Percentiles rank a stretch among this genome's conserved stretches.
Conservation (phyloP, 2,329 filamentous ascomycete species). For the Hymenoscyphus repandus region DNA sequence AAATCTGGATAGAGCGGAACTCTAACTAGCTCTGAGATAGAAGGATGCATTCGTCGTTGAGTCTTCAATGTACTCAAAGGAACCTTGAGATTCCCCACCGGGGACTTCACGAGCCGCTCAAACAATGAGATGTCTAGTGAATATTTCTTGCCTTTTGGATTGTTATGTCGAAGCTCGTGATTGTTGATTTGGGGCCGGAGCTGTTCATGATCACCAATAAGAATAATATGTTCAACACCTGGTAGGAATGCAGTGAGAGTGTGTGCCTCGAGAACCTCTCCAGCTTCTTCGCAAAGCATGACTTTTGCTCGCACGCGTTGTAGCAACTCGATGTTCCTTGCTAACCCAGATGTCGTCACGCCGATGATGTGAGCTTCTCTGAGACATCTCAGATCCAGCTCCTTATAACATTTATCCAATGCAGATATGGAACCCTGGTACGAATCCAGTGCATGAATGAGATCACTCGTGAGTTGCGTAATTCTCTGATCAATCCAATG, state of each 20-base stretch:
- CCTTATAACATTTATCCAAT: conserved; percentile 19
- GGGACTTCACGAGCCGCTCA: conserved; percentile 41
- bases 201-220: conserved; percentile 40
- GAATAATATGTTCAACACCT: conserved; percentile 33
- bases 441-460: conserved; percentile 17
- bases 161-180: conserved; percentile 16
- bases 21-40: conserved; percentile 53
- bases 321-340: conserved; percentile 39
- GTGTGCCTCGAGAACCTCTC: conserved; percentile 31
- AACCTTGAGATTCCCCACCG: conserved; percentile 16
- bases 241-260: conserved; percentile 36
- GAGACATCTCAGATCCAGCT: conserved; percentile 21
- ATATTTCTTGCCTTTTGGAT: conserved; percentile 30
- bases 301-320: conserved; percentile 37
- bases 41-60: conserved; percentile 63
- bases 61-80: conserved; percentile 41
- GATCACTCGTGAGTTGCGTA: conserved; percentile 17
- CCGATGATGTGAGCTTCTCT: conserved; percentile 43
- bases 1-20: conserved; percentile 52
- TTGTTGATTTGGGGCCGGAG: conserved; percentile 34
- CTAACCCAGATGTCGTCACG: conserved; percentile 46
- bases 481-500: conserved; percentile 17
- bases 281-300: conserved; percentile 39
- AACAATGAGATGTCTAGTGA: conserved; percentile 46
- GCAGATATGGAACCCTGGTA: conserved; percentile 17